Evolutionary conservation across 2,329 filamentous ascomycete genomes (phyloP).

Genomic region (Penicillium sp.): DNA sequence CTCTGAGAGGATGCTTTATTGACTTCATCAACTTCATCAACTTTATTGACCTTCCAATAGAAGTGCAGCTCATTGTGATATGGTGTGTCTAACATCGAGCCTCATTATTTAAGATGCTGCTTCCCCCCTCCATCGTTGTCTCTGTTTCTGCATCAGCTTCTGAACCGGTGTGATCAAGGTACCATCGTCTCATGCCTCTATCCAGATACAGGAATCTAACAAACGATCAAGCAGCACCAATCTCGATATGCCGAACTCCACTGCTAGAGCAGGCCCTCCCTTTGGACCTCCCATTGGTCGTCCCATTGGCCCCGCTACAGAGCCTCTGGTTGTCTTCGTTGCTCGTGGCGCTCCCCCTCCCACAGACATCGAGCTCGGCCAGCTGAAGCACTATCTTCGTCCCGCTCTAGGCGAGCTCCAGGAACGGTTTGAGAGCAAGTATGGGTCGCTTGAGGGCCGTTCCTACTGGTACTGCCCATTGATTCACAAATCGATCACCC

Average conservation of each 20-base stretch:
- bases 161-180: neutral
- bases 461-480: neutral
- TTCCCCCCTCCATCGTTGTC: neutral
- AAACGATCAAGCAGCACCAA: neutral
- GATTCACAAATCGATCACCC: neutral
- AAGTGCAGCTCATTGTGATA: neutral
- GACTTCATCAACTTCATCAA: neutral
- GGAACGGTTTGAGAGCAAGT: neutral
- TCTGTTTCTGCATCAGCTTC: neutral
- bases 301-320: neutral
- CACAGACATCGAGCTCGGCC: neutral
- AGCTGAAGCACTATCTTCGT: neutral
- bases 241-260: neutral
- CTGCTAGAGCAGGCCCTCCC: too few relatives aligned
- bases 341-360: neutral
- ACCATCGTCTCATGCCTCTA: neutral
- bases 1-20: neutral
- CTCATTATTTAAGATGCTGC: neutral
- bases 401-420: neutral
- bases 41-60: neutral
- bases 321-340: neutral
- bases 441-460: neutral
- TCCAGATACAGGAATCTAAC: neutral
- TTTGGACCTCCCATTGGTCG: neutral
- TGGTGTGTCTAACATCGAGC: neutral